A percentile compares a stretch with the other conserved stretches of the same genome.
Evolutionary conservation across 2,329 filamentous ascomycete species (phyloP).

Genomic region (Camptophora hylomeconis): DNA sequence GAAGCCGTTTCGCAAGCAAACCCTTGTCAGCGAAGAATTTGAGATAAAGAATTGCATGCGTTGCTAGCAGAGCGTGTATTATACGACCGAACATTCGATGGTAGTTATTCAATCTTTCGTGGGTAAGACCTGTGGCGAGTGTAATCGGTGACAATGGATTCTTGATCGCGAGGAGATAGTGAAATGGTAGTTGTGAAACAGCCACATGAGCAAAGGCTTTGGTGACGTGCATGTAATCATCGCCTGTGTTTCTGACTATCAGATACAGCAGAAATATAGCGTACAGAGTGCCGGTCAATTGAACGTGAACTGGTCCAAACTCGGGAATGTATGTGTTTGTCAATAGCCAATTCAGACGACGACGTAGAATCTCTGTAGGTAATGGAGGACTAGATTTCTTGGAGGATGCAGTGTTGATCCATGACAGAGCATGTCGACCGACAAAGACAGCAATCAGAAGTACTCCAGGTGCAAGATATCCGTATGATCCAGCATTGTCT

Average conservation of each 20-base stretch:
- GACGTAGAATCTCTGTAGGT: constrained; percentile 1
- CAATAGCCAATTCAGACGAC: constrained; percentile 11
- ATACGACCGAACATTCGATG: constrained; percentile 47
- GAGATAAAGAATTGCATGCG: constrained; percentile 43
- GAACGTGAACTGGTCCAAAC: constrained; percentile 13
- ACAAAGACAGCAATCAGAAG: constrained; percentile 29
- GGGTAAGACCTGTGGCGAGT: constrained; percentile 38
- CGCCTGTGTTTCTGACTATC: constrained; percentile 10
- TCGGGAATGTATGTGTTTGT: constrained; percentile 10
- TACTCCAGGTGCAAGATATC: constrained; percentile 40
- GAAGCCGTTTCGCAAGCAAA: constrained; percentile 40
- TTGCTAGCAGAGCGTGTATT: constrained; percentile 36
- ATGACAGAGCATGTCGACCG: constrained; percentile 18
- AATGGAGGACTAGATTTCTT: constrained; percentile 1
- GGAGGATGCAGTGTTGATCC: neutral
- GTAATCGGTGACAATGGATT: constrained; percentile 31
- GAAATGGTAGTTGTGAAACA: constrained; percentile 46
- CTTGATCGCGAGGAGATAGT: constrained; percentile 40
- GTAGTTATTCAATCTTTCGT: constrained; percentile 41
- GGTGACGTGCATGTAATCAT: constrained; percentile 49
- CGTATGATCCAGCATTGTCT: constrained; percentile 42
- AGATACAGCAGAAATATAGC: constrained; percentile 13
- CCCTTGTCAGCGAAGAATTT: constrained; percentile 41
- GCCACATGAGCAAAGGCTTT: constrained; percentile 48
- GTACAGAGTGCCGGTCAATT: constrained; percentile 11